phyloP scores from a whole-genome alignment of 1,284 basidiomycete genomes.

The Fomitopsis betulina region DNA sequence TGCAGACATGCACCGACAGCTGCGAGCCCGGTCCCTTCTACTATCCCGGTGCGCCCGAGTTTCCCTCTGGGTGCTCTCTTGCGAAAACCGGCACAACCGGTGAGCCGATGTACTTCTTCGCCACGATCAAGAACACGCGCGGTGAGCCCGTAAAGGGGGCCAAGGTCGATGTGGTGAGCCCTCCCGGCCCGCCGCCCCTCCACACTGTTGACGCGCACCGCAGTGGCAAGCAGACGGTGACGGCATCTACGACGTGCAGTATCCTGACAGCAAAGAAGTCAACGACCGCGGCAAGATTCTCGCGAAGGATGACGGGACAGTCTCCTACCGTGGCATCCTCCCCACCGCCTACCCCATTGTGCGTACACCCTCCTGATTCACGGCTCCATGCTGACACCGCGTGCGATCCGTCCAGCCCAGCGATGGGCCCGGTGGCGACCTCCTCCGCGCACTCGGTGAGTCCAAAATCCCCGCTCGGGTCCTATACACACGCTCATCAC shows the following conservation, averaged over 20 bases:
- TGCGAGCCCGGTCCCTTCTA: conserved; percentile 39
- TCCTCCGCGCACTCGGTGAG: conserved; percentile 29
- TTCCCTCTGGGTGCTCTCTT: conserved; percentile 33
- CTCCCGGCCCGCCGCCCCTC: background rate
- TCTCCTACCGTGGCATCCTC: conserved; percentile 34
- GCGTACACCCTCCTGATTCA: conserved; percentile 1
- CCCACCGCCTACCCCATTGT: conserved; percentile 34
- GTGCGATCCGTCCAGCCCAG: conserved; percentile 22
- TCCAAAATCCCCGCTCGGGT: background rate
- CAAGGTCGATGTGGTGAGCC: conserved; percentile 33
- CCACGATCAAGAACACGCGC: conserved; percentile 31
- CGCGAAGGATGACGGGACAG: conserved; percentile 30
- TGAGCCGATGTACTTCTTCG: conserved; percentile 32
- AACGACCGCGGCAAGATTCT: conserved; percentile 35
- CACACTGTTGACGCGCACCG: background rate
- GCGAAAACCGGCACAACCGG: conserved; percentile 29
- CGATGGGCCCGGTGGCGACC: conserved; percentile 34
- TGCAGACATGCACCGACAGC: conserved; percentile 32
- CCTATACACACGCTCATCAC: background rate
- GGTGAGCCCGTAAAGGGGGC: conserved; percentile 30
- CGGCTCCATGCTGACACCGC: background rate
- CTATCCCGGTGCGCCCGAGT: conserved; percentile 31
- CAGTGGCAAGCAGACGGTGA: conserved; percentile 40
- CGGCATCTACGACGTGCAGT: conserved; percentile 38
- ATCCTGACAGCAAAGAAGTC: conserved; percentile 29